Evolutionary conservation across 2,329 filamentous ascomycete species (phyloP).

Genomic region (Botryosphaeria dothidea): DNA sequence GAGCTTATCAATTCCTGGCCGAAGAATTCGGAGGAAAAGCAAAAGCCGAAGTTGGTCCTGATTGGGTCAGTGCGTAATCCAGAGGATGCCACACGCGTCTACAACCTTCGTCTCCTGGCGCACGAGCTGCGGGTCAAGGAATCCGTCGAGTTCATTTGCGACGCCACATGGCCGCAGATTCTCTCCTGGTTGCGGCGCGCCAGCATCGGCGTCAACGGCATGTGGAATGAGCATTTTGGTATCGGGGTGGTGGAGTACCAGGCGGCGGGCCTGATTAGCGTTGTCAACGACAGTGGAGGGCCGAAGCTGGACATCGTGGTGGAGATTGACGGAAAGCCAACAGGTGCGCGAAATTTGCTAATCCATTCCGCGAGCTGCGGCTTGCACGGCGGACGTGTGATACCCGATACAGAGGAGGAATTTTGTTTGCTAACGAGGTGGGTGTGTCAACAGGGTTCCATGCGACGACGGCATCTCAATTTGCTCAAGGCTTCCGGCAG

Average conservation of each 20-base stretch:
- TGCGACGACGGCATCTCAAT: conserved; percentile 75
- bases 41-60: conserved; percentile 69
- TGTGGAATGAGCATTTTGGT: conserved; percentile 99
- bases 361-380: neutral
- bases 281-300: conserved; percentile 91
- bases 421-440: conserved; percentile 1
- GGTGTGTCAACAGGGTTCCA: conserved; percentile 67
- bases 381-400: neutral
- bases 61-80: conserved; percentile 91
- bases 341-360: conserved; percentile 55
- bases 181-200: conserved; percentile 74
- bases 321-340: conserved; percentile 73
- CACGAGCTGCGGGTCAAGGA: conserved; percentile 78
- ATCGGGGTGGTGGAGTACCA: conserved; percentile 99
- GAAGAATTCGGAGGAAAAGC: conserved; percentile 45
- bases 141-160: conserved; percentile 81
- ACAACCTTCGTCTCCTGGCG: conserved; percentile 80
- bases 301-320: conserved; percentile 93
- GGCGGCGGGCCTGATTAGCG: conserved; percentile 86
- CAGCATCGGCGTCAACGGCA: conserved; percentile 89
- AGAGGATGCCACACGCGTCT: conserved; percentile 77
- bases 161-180: conserved; percentile 87
- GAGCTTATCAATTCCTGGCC: conserved; percentile 58
- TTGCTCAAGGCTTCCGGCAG: conserved; percentile 76
- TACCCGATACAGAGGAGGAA: neutral